Evolutionary conservation across 2,329 filamentous ascomycete species (phyloP), one percentile per base, ranked within the genome.

Genomic region (Microsporum canis): DNA sequence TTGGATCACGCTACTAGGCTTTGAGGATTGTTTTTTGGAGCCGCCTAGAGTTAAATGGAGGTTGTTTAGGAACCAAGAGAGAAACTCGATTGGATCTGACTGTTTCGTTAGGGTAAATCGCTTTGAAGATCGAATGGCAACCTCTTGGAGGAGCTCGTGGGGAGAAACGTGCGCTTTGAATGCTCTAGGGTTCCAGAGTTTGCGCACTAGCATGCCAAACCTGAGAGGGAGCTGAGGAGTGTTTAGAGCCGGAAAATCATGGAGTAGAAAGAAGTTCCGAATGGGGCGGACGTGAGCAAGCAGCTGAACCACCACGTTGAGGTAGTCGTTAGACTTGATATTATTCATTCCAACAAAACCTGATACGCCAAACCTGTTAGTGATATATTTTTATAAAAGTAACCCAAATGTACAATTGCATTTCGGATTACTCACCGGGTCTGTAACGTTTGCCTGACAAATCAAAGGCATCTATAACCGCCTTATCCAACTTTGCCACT

Each of bases 261-360:
- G 89, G 1, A 97, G 82, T 69, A 99, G 85, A 71, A 97, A 86
- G 76, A 85, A 97, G 72, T 97, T 96, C 38, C 94, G 85, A 66
- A 99, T 79, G 3, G 94, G 92, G 23, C 86, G 79, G 31, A 97
- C 90, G 74, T 99, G 94, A 2, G 92, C 87, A 41, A 99, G 81
- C 5, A 91, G 87, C 74, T 99, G 94, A 57, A 95, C 87, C 2
- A 96, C 84, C 31, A 96, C 92, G 71, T 99, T 99, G 71, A 97
- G 82, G 77, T 99, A 99, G 78, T 99, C 94, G 76, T 99, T 99
- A 62, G 94, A 90, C 75, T 99, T 99, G 80, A 99, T 96, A 76
- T 99, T 99, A 81, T 99, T 99, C 89, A 99, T 95, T 66, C 94
- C 94, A 63, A 99, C 90, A 72, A 91, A 99, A 4, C 94, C 77